Conservation (phyloP, 805 yeast species). For the Geotrichum ghanense region DNA sequence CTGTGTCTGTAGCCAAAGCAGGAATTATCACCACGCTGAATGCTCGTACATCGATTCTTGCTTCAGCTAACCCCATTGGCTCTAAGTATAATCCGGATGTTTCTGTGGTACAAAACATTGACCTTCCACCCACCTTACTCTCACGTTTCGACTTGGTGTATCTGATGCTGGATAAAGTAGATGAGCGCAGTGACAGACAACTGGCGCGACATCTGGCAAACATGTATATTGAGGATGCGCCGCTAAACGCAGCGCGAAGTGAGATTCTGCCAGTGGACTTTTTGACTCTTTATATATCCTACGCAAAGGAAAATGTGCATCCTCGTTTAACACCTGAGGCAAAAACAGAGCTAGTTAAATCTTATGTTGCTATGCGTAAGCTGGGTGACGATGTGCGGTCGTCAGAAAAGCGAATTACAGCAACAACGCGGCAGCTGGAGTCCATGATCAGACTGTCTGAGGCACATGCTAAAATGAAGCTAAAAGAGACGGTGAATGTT, state of each 20-base stretch:
- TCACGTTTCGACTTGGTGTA: constrained; percentile 94
- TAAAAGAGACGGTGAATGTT: constrained; percentile 57
- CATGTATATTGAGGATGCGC: constrained; percentile 82
- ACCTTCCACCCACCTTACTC: constrained; percentile 88
- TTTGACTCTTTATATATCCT: constrained; percentile 79
- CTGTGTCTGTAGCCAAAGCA: constrained; percentile 95
- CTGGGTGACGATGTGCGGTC: constrained; percentile 85
- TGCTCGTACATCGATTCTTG: constrained; percentile 91
- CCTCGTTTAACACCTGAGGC: constrained; percentile 79
- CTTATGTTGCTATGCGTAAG: constrained; percentile 89
- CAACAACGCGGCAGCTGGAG: constrained; percentile 94
- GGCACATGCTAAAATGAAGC: constrained; percentile 95
- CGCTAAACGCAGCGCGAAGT: constrained; percentile 53
- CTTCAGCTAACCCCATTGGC: constrained; percentile 95
- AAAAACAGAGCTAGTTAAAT: constrained; percentile 70
- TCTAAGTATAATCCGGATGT: constrained; percentile 90
- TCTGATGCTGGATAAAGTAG: constrained; percentile 83
- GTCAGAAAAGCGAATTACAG: constrained; percentile 85
- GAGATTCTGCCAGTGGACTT: constrained; percentile 80
- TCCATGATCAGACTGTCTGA: constrained; percentile 90
- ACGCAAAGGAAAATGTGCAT: constrained; percentile 74
- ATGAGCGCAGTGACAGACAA: constrained; percentile 71
- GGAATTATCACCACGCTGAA: constrained; percentile 95
- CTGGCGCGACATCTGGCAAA: constrained; percentile 84
- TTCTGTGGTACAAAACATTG: constrained; percentile 92